Base-by-base conservation (phyloP, 2,329 filamentous ascomycete species). In the Pezicula radicicola region DNA sequence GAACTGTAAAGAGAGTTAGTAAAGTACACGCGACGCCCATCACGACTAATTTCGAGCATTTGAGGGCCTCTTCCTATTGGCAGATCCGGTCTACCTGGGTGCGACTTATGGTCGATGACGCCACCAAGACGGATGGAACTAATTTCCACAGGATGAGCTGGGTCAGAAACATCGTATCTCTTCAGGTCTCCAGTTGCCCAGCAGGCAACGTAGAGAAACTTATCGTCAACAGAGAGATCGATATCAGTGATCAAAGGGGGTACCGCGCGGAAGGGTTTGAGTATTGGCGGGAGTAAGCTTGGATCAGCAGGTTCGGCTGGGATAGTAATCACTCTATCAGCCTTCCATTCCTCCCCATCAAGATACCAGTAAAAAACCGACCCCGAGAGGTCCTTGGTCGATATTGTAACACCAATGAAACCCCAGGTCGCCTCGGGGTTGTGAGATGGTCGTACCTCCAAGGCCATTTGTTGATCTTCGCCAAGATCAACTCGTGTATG, bases 351-450 rank as follows among this genome's bases (percentile, higher is more conserved):
- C 8, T 42, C 18, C 8, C 40, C 16, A 16, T 42, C 40, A 16
- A 42, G 40, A 18, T 10, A 42, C 40, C 40, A 42, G 40, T 21
- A 21, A 16, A 42, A 42, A 9, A 42, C 40, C 9, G 40, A 42
- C 9, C 40, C 40, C 8, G 40, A 42, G 15, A 42, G 40, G 40
- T 42, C 40, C 40, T 46, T 28, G 21, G 44, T 28, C 9, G 44
- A 46, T 9, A 46, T 35, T 7, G 21, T 21, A 56, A 83, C 65
- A 21, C 79, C 78, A 57, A 82, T 79, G 48, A 83, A 75, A 1
- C 78, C 80, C 76, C 76, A 82, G 18, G 40, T 42, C 8, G 40
- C 40, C 9, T 42, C 9, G 9, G 40, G 40, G 40, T 42, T 16
- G 19, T 42, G 40, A 21, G 40, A 42, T 8, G 40, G 40, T 18